phyloP scores from a whole-genome alignment of 768 basidiomycete species.

The Suillus fuscotomentosus region DNA sequence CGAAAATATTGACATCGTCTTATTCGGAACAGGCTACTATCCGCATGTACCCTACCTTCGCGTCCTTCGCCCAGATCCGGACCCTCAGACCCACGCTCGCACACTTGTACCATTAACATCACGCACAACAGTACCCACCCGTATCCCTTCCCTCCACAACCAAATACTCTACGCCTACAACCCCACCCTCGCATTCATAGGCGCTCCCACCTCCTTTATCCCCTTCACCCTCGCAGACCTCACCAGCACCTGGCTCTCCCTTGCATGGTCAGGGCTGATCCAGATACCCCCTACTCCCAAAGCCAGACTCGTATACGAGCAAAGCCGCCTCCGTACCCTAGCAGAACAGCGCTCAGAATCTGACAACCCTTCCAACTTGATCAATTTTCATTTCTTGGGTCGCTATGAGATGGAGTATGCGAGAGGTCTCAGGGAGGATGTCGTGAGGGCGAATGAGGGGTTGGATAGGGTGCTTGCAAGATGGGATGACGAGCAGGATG shows the following conservation, averaged over 20 bases:
- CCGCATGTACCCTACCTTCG: slow-evolving; percentile 41
- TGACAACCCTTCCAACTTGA: slow-evolving; percentile 24
- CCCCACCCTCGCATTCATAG: slow-evolving; percentile 46
- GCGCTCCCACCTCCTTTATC: slow-evolving; percentile 40
- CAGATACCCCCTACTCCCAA: slow-evolving; percentile 33
- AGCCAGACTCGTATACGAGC: slow-evolving; percentile 38
- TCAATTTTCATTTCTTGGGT: slow-evolving; percentile 25
- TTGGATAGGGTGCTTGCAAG: slow-evolving; percentile 17
- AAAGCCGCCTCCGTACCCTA: slow-evolving; percentile 29
- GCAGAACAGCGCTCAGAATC: slow-evolving; percentile 17
- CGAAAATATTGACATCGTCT: slow-evolving; percentile 39
- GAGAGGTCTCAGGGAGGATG: slow-evolving; percentile 14
- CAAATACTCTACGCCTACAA: slow-evolving; percentile 47
- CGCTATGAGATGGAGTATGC: slow-evolving; percentile 23
- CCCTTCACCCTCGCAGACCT: slow-evolving; percentile 51
- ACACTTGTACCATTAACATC: slow-evolving; percentile 29
- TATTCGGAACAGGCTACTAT: slow-evolving; percentile 48
- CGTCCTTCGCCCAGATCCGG: slow-evolving; percentile 17
- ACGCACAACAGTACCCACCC: slow-evolving; percentile 27
- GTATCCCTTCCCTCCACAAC: slow-evolving; percentile 44
- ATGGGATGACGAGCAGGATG: slow-evolving; percentile 29
- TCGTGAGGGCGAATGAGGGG: slow-evolving; percentile 11
- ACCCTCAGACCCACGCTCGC: not conserved
- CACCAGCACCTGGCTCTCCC: slow-evolving; percentile 47
- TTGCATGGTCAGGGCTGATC: slow-evolving; percentile 37